Conservation (phyloP, 2,329 filamentous ascomycete species). For the Phaeoacremonium minimum region DNA sequence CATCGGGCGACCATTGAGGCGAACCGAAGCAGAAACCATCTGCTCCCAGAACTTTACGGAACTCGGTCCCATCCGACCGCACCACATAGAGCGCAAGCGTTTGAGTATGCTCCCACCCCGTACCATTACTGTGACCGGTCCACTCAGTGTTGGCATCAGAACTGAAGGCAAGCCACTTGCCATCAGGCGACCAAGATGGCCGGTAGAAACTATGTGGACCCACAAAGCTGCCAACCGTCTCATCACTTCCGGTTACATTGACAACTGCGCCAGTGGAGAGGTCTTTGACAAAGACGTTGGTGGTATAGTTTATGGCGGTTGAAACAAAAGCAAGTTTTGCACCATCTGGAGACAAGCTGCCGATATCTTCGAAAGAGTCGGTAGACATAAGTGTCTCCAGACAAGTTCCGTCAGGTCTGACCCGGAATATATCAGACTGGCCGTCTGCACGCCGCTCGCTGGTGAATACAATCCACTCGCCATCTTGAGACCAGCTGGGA, state of each 20-base stretch:
- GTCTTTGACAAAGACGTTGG: conserved; percentile 35
- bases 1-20: conserved; percentile 30
- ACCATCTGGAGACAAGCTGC: conserved; percentile 30
- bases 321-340: conserved; percentile 32
- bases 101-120: conserved; percentile 35
- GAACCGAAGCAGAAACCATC: conserved; percentile 28
- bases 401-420: conserved; percentile 25
- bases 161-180: conserved; percentile 32
- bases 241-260: conserved; percentile 29
- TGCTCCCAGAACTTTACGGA: conserved; percentile 26
- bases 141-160: conserved; percentile 36
- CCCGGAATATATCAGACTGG: conserved; percentile 33
- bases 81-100: conserved; percentile 33
- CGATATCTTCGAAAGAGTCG: conserved; percentile 28
- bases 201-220: conserved; percentile 29
- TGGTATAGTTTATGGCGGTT: conserved; percentile 25
- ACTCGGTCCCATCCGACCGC: conserved; percentile 27
- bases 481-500: conserved; percentile 29
- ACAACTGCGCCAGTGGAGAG: conserved; percentile 20
- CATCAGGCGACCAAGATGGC: conserved; percentile 33
- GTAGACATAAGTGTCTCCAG: conserved; percentile 26
- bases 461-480: conserved; percentile 33
- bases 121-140: conserved; percentile 32
- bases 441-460: conserved; percentile 33
- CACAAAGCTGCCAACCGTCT: conserved; percentile 13